These are phyloP conservation scores for Moringa oleifera DNA, from an alignment of 345 rosid species.

Conservation along the genomic window DNA sequence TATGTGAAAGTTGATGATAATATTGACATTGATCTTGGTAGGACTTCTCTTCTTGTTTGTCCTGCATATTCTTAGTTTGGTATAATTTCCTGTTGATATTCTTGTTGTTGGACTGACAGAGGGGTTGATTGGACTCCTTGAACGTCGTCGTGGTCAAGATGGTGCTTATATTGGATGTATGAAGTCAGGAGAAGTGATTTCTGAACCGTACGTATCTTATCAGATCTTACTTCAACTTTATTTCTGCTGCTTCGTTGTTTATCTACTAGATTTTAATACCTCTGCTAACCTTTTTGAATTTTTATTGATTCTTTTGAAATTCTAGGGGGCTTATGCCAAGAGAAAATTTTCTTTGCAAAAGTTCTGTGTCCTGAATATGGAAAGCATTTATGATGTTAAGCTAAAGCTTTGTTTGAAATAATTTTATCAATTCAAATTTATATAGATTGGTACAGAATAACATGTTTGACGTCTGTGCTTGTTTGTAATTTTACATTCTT, in stretches of 20 bases:
- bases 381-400: not conserved
- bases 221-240: conserved; percentile 9
- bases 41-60: conserved; percentile 16
- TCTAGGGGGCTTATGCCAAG: not conserved
- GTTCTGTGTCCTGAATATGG: not conserved
- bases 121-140: conserved; percentile 70
- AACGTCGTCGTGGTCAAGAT: conserved; percentile 64
- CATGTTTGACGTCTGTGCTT: too few species aligned
- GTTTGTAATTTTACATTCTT: too few species aligned
- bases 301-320: not conserved
- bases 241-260: not conserved
- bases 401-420: not conserved
- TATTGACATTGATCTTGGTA: conserved; percentile 81
- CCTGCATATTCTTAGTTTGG: conserved; percentile 8
- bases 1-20: conserved; percentile 85
- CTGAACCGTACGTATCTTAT: conserved; percentile 51
- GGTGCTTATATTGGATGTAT: conserved; percentile 86
- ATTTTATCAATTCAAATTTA: not conserved
- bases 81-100: not conserved
- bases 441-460: not conserved
- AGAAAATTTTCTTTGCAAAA: not conserved
- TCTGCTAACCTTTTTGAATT: too few species aligned
- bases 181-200: conserved; percentile 91
- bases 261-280: too few species aligned
- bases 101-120: conserved; percentile 40